Percentiles rank a stretch among this genome's conserved stretches.
phyloP scores from a whole-genome alignment of 148 eudicot species.

The Agrostemma githago region DNA sequence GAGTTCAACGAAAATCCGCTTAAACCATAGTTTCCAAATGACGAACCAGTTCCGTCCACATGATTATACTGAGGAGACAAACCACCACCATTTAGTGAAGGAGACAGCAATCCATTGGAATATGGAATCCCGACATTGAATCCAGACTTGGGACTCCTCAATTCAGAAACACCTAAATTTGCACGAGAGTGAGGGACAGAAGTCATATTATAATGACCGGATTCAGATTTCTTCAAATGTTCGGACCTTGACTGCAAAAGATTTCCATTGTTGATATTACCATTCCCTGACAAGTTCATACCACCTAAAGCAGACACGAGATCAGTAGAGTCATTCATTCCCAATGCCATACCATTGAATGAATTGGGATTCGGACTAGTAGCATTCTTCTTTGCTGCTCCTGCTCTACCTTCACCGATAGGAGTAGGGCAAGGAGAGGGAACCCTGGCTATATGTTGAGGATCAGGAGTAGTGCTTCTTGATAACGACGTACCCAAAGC shows the following conservation, averaged over 20 bases:
- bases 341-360: constrained; percentile 53
- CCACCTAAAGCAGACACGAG: constrained; percentile 70
- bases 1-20: constrained; percentile 67
- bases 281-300: constrained; percentile 65
- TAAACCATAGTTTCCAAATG: constrained; percentile 55
- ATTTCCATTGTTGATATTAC: constrained; percentile 41
- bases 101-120: constrained; percentile 45
- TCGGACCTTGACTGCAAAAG: constrained; percentile 44
- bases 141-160: constrained; percentile 39
- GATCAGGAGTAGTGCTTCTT: constrained; percentile 92
- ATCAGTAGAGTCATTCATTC: constrained; percentile 48
- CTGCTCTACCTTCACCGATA: constrained; percentile 78
- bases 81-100: constrained; percentile 30
- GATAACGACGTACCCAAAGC: constrained; percentile 80
- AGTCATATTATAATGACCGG: constrained; percentile 44
- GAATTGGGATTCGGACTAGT: constrained; percentile 40
- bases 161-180: constrained; percentile 39
- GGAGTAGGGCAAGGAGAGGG: constrained; percentile 96
- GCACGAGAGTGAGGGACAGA: constrained; percentile 39
- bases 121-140: constrained; percentile 45
- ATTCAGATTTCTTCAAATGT: constrained; percentile 45
- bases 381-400: constrained; percentile 52
- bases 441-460: constrained; percentile 73
- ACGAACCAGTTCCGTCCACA: constrained; percentile 49
- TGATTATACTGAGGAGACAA: constrained; percentile 57